Percentiles rank a stretch among this genome's conserved stretches.
Evolutionary conservation across 805 yeast genomes (phyloP).

Genomic region (Ogataea wickerhamii): DNA sequence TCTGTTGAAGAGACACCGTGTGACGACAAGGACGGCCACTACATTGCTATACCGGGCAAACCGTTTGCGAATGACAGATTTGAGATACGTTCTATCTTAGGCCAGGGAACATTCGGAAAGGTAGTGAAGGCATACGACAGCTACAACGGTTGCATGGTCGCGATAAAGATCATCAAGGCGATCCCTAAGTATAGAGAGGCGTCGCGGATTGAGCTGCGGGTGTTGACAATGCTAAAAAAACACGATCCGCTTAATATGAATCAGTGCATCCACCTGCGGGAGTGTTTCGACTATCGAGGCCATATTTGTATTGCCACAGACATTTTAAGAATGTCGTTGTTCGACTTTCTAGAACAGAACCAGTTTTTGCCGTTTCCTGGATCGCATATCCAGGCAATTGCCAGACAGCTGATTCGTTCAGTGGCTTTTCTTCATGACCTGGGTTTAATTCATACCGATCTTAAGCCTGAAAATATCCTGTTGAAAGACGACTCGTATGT

Average conservation of each 20-base stretch:
- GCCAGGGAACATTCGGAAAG: conserved; percentile 92
- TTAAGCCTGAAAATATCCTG: conserved; percentile 92
- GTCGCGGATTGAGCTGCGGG: conserved; percentile 85
- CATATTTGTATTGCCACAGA: conserved; percentile 95
- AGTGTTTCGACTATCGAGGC: conserved; percentile 87
- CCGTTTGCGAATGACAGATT: conserved; percentile 70
- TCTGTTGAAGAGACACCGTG: conserved; percentile 34
- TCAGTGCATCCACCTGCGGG: conserved; percentile 81
- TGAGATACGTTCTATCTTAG: conserved; percentile 62
- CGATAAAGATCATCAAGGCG: conserved; percentile 88
- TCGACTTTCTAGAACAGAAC: conserved; percentile 85
- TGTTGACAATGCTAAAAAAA: conserved; percentile 66
- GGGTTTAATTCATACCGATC: conserved; percentile 89
- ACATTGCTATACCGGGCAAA: conserved; percentile 55
- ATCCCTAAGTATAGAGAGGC: conserved; percentile 95
- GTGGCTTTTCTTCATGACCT: conserved; percentile 88
- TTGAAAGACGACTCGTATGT: conserved; percentile 51
- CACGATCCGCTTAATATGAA: conserved; percentile 65
- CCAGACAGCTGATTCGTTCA: conserved; percentile 78
- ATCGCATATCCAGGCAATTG: conserved; percentile 83
- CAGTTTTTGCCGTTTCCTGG: conserved; percentile 90
- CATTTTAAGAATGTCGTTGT: conserved; percentile 75
- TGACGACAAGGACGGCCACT: conserved; percentile 74
- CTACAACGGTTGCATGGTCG: conserved; percentile 58
- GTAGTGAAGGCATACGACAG: conserved; percentile 81